Base-by-base conservation (phyloP, 768 basidiomycete species). In the Hericium erinaceus region DNA sequence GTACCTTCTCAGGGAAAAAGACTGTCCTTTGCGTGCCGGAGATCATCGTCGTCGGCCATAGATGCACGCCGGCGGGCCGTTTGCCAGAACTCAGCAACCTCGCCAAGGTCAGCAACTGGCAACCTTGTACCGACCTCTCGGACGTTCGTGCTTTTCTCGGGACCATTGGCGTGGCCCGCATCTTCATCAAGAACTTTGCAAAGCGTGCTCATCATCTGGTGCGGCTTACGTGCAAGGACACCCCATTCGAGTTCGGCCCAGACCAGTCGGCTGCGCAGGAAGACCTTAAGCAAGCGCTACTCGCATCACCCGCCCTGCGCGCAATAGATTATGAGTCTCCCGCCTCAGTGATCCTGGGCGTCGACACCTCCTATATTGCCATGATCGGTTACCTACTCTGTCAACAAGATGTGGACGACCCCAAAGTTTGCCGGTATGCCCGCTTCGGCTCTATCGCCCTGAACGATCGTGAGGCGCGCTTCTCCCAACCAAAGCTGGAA, bases 381-480 rank as follows among this genome's bases (percentile, higher is more conserved):
- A 61, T n/a, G n/a, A n/a, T 64, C 0, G 67, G 69, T 2, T 70
- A 59, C 56, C 54, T 70, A 1, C 60, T 76, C 0, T 55, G 38
- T 2, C 72, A 75, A 28, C 39, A 62, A 3, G 62, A 68, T 22
- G n/a, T 57, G 4, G 18, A 52, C 0, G 57, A 64, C 1, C 55
- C 63, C 0, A 58, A 59, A 12, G 58, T 64, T 0, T 64, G 65
- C 15, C 74, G 67, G 33, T 64, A 16, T 18, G 22, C 67, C 0
- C 60, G 66, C 0, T 80, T 77, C 48, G 67, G 74, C 0, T 78
- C 73, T 0, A 73, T 79, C 1, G 61, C 70, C 0, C 64, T 77
- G 24, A 74, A 74, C 41, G 67, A 60, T 0, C 59, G 60, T 2
- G 66, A 69, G 39, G 20, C 50, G 1, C 9, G 52, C 0, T 66